phyloP scores from a whole-genome alignment of 192 early-diverging fungal genomes.

The Backusella tuberculispora region DNA sequence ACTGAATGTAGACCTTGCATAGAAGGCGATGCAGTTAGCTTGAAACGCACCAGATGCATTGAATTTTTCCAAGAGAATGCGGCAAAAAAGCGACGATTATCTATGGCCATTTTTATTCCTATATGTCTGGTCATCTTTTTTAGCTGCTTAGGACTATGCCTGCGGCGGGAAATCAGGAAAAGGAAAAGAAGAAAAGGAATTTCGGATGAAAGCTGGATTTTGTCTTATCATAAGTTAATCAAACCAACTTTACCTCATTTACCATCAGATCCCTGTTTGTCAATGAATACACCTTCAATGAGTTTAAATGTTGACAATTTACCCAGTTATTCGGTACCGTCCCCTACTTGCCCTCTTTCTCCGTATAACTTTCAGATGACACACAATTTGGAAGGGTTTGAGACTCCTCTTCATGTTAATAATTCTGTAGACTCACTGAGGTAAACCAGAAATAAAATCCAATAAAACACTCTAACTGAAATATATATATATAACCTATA shows the following conservation, averaged over 20 bases:
- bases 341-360: neutral
- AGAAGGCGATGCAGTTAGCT: too few species aligned
- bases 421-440: neutral
- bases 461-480: neutral
- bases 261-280: neutral
- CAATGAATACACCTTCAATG: neutral
- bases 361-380: neutral
- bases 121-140: neutral
- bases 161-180: neutral
- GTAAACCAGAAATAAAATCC: neutral
- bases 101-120: constrained; percentile 24
- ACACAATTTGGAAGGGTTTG: neutral
- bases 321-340: neutral
- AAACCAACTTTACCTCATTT: neutral
- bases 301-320: neutral
- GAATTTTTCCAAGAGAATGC: neutral
- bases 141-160: neutral
- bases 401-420: neutral
- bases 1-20: constrained; percentile 17
- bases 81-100: neutral
- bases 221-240: neutral
- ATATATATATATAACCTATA: neutral
- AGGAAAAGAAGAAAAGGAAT: neutral
- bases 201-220: neutral
- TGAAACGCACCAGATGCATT: neutral